phyloP scores from a whole-genome alignment of 2,329 filamentous ascomycete genomes.

The Pseudogymnoascus sp. region DNA sequence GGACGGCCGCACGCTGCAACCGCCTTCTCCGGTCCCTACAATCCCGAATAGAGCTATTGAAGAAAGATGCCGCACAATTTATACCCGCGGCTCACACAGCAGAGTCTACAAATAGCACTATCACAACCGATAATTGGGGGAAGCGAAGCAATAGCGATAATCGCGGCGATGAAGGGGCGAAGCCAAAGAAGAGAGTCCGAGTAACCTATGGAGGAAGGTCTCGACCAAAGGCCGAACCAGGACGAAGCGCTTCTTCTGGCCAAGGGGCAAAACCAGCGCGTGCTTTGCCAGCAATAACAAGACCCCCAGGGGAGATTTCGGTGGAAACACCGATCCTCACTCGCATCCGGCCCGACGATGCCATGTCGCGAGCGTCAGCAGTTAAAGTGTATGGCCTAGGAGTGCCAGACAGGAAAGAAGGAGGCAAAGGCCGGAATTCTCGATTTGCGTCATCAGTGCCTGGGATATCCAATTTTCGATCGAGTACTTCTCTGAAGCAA shows the following conservation, averaged over 20 bases:
- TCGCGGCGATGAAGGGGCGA: background rate
- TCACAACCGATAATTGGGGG: background rate
- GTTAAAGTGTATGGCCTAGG: background rate
- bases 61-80: constrained; percentile 27
- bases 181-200: background rate
- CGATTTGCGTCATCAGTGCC: background rate
- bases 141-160: background rate
- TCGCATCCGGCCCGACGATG: constrained; percentile 13
- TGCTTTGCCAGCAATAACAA: background rate
- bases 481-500: background rate
- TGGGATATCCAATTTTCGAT: background rate
- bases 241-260: background rate
- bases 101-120: background rate
- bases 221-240: background rate
- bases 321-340: constrained; percentile 28
- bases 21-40: constrained; percentile 37
- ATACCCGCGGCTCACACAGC: constrained; percentile 11
- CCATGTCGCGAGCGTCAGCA: background rate
- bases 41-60: constrained; percentile 35
- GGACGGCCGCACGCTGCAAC: constrained; percentile 38
- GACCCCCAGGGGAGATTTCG: constrained; percentile 24
- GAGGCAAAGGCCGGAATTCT: background rate
- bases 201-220: background rate
- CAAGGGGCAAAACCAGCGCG: background rate
- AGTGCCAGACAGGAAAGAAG: background rate